phyloP scores from a whole-genome alignment of 192 early-diverging fungal species.

The Ramicandelaber brevisporus region DNA sequence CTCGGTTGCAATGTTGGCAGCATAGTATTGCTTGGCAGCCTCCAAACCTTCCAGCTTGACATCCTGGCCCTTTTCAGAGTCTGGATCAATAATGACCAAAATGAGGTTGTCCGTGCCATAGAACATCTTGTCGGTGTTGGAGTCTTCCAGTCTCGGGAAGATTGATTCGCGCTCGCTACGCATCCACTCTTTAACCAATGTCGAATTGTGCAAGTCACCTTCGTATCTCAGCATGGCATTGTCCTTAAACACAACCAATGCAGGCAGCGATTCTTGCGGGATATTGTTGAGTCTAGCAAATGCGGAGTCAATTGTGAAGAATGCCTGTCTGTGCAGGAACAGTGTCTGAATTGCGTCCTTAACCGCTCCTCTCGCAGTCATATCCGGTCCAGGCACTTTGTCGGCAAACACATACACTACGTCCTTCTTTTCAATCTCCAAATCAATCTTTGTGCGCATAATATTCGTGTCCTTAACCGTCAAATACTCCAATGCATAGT shows the following conservation, averaged over 20 bases:
- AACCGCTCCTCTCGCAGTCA: constrained; percentile 8
- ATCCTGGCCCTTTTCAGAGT: constrained; percentile 2
- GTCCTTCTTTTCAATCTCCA: constrained; percentile 10
- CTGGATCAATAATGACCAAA: constrained; percentile 29
- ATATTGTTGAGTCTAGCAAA: constrained; percentile 12
- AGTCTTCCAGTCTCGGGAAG: constrained; percentile 28
- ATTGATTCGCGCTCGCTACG: constrained; percentile 34
- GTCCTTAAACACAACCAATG: constrained; percentile 33
- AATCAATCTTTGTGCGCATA: constrained; percentile 10
- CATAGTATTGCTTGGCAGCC: constrained; percentile 8
- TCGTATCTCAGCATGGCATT: constrained; percentile 7
- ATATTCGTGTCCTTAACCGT: constrained; percentile 6
- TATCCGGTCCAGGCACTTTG: constrained; percentile 12
- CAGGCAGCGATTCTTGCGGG: constrained; percentile 11
- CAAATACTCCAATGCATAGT: constrained; percentile 11
- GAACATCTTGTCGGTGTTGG: constrained; percentile 43
- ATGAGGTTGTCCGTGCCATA: constrained; percentile 33
- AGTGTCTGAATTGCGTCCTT: constrained; percentile 13
- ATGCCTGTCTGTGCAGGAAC: constrained; percentile 13
- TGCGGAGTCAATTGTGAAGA: too few relatives aligned
- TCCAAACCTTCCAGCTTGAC: constrained; percentile 4
- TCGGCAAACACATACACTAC: constrained; percentile 27
- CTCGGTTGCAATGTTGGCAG: constrained; percentile 7
- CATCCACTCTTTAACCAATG: constrained; percentile 27
- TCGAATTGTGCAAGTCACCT: constrained; percentile 10